Conservation (phyloP, 1,139 yeast genomes). For the Wickerhamiella infanticola region DNA sequence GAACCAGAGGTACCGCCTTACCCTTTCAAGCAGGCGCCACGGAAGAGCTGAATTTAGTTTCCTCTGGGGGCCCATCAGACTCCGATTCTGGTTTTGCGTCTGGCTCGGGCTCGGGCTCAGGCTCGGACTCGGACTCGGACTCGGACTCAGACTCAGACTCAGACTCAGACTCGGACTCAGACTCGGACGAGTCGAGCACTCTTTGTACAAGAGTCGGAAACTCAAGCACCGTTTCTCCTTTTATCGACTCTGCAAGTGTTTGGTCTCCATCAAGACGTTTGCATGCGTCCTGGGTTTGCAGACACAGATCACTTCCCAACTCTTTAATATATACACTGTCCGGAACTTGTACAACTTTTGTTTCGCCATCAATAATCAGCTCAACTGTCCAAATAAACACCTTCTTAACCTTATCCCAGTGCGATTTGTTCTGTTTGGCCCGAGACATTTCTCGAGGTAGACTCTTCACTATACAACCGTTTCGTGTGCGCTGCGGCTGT, state of each 20-base stretch:
- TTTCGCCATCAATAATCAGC: slow-evolving; percentile 5
- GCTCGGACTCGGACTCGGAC: slow-evolving; percentile 1
- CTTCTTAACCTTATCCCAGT: slow-evolving; percentile 46
- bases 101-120: neutral
- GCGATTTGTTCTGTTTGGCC: slow-evolving; percentile 48
- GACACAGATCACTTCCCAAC: slow-evolving; percentile 5
- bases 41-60: neutral
- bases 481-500: slow-evolving; percentile 21
- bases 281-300: slow-evolving; percentile 8
- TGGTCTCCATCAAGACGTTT: slow-evolving; percentile 1
- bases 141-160: neutral
- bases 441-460: slow-evolving; percentile 72
- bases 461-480: slow-evolving; percentile 37
- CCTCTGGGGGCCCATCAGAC: neutral
- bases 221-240: slow-evolving; percentile 50
- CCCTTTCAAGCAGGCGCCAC: neutral
- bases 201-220: slow-evolving; percentile 48
- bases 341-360: slow-evolving; percentile 8
- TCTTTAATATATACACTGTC: slow-evolving; percentile 10
- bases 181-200: slow-evolving; percentile 14
- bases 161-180: slow-evolving; percentile 1
- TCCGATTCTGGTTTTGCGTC: neutral
- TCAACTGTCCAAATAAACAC: slow-evolving; percentile 67
- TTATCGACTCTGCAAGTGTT: slow-evolving; percentile 32
- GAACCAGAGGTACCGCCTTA: neutral